Evolutionary conservation across 2,329 filamentous ascomycete genomes (phyloP).

Genomic region (Fusarium pilosicola): DNA sequence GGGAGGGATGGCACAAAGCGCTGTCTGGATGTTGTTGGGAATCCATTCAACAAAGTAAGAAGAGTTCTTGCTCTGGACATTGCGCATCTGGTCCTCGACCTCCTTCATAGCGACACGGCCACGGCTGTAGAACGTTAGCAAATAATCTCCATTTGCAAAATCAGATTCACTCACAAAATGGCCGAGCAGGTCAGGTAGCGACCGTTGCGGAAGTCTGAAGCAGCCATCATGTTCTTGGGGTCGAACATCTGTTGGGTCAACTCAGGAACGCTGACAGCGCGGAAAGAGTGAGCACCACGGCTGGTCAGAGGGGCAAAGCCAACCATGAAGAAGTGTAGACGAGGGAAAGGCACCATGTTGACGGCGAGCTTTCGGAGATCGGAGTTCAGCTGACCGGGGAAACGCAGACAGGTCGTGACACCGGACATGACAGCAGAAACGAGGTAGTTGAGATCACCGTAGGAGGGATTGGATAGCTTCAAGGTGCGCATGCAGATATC

Average conservation of each 20-base stretch:
- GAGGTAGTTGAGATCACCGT: slow-evolving; percentile 99
- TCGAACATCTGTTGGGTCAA: slow-evolving; percentile 99
- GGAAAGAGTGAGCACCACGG: slow-evolving; percentile 87
- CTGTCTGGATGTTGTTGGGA: slow-evolving; percentile 99
- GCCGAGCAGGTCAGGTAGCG: slow-evolving; percentile 99
- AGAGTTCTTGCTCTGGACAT: slow-evolving; percentile 99
- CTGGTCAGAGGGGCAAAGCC: slow-evolving; percentile 98
- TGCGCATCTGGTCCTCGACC: slow-evolving; percentile 99
- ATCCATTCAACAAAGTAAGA: slow-evolving; percentile 99
- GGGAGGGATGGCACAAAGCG: slow-evolving; percentile 97
- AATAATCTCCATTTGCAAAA: not conserved
- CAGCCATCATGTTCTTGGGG: slow-evolving; percentile 99
- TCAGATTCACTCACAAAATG: slow-evolving; percentile 77
- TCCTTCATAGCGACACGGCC: slow-evolving; percentile 99
- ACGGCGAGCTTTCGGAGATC: slow-evolving; percentile 99
- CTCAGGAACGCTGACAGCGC: slow-evolving; percentile 95
- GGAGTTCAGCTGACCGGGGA: slow-evolving; percentile 99
- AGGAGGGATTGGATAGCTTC: slow-evolving; percentile 98
- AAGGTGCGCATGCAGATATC: slow-evolving; percentile 99
- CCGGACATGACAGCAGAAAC: slow-evolving; percentile 99
- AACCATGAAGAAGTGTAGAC: slow-evolving; percentile 99
- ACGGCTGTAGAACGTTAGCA: slow-evolving; percentile 66
- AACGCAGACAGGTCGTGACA: slow-evolving; percentile 97
- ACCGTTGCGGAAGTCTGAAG: slow-evolving; percentile 99
- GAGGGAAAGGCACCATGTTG: slow-evolving; percentile 99